Conservation (phyloP, 352 stramenopile species). For the Phytophthora uliginosa region DNA sequence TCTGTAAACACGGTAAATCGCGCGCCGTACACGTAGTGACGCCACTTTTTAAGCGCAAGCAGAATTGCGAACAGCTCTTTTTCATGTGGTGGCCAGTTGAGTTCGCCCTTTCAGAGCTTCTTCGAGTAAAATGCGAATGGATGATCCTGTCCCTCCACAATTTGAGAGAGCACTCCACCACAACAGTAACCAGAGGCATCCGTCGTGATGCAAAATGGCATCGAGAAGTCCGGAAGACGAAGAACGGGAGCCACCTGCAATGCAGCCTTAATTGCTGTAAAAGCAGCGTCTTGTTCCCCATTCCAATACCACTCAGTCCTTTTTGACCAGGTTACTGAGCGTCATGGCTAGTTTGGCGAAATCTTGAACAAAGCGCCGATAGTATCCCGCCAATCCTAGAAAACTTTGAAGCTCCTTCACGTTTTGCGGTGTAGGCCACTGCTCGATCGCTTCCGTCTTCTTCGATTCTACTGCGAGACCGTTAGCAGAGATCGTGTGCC, state of each 20-base stretch:
- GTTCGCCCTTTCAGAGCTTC: not conserved
- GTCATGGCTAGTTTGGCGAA: not conserved
- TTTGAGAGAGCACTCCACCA: not conserved
- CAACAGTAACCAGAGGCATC: not conserved
- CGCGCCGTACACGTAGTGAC: not conserved
- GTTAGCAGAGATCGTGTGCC: not conserved
- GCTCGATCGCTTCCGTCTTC: not conserved
- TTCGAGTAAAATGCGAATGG: not conserved
- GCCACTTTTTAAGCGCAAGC: not conserved
- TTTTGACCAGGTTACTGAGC: not conserved
- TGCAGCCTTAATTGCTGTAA: not conserved
- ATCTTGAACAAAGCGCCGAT: not conserved
- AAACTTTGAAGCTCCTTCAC: not conserved
- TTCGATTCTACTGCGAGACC: not conserved
- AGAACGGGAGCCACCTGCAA: not conserved
- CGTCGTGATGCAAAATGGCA: not conserved
- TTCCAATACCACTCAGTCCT: not conserved
- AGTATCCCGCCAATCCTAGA: not conserved
- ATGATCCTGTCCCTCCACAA: not conserved
- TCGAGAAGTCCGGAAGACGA: not conserved
- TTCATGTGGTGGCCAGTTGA: not conserved
- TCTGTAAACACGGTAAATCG: not conserved
- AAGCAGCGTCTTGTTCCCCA: too few relatives aligned
- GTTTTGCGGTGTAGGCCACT: not conserved
- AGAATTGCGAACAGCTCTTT: not conserved